Conservation (phyloP, 768 basidiomycete genomes). For the Gymnopilus junonius region DNA sequence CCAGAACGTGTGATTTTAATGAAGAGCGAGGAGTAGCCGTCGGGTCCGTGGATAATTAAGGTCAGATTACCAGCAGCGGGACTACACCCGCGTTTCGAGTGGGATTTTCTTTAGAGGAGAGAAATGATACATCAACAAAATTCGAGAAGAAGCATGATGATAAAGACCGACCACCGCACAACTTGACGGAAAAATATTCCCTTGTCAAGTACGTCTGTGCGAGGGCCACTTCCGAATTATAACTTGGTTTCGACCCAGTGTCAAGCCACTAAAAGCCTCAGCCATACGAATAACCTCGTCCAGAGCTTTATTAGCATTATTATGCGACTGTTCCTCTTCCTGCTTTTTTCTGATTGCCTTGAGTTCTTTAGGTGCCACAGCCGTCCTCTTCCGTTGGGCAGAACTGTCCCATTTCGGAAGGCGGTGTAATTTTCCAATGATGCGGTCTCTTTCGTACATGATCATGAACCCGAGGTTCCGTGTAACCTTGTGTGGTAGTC, state of each 20-base stretch:
- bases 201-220: not conserved
- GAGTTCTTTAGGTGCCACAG: constrained; percentile 2
- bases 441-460: constrained; percentile 35
- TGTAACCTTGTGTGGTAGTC: constrained; percentile 62
- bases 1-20: not conserved
- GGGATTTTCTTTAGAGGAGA: not conserved
- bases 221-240: constrained; percentile 22
- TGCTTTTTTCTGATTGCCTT: not conserved
- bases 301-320: constrained; percentile 17
- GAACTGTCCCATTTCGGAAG: constrained; percentile 28
- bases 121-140: constrained; percentile 2
- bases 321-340: constrained; percentile 15
- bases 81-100: not conserved
- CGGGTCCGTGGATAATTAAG: not conserved
- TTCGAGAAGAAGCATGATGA: not conserved
- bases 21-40: not conserved
- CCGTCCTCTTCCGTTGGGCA: not conserved
- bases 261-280: constrained; percentile 21
- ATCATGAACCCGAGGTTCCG: constrained; percentile 54
- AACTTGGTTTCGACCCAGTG: constrained; percentile 24
- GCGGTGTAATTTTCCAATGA: constrained; percentile 27
- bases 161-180: not conserved
- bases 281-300: constrained; percentile 28
- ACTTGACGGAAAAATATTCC: not conserved
- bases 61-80: not conserved